Base-by-base conservation (phyloP, 2,329 filamentous ascomycete species). In the Colletotrichum paranaense region DNA sequence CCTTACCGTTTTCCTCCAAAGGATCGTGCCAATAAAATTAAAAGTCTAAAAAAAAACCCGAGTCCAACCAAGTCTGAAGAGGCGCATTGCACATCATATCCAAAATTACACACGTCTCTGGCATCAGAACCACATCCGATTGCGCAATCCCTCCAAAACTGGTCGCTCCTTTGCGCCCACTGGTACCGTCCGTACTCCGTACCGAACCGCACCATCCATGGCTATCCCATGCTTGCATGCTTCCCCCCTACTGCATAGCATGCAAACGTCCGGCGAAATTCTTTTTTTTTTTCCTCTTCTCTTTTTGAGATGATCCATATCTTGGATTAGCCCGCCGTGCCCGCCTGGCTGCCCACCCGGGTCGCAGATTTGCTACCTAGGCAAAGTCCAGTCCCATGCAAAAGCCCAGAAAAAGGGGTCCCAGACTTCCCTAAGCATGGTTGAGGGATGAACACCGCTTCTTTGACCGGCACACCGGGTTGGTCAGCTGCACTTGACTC, bases 401-500 rank as follows among this genome's bases (percentile, higher is more conserved):
- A 19, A 3, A 14, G 12, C 38, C 38, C 14, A 42, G 38, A 12
- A 35, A 35, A 35, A 35, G 32, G 32, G 32, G 32, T 35, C 32
- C 32, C 32, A 4, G 4, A 35, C 32, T 35, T 35, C 9, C 24
- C 28, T 32, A 46, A 68, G 49, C 73, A 73, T 66, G 69, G 42
- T 62, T 66, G 69, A 72, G 69, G 60, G 65, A 73, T 64, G 73
- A 73, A 72, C 69, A 69, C 73, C 69, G 68, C 69, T 67, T 67
- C 67, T 73, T 66, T 66, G 67, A 70, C 62, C 35, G 62, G 32
- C 32, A 64, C 62, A 64, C 46, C 8, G 46, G 35, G 59, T 42
- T 63, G 56, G 62, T 66, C 62, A 70, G 67, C 62, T 71, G 71
- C 71, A 74, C 76, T 75, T 73, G 75, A 62, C 69, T 72, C 65